Conservation (phyloP, 805 yeast genomes). For the Myxozyma vanderwaltii region DNA sequence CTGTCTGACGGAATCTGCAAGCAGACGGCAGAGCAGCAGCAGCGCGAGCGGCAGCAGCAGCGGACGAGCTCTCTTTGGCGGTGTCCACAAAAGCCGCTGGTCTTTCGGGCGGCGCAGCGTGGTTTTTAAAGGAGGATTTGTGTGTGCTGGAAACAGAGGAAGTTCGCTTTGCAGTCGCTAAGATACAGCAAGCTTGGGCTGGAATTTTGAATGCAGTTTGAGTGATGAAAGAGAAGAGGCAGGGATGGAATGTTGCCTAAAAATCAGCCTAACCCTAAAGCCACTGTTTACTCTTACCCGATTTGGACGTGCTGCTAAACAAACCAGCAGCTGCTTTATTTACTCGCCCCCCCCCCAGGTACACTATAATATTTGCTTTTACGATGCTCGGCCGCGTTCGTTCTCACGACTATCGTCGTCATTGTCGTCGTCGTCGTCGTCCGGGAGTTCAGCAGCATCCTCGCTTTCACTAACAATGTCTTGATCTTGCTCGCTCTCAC, state of each 20-base stretch:
- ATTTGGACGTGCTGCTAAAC: too few relatives aligned
- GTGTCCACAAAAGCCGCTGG: slow-evolving; percentile 13
- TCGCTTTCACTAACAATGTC: not conserved
- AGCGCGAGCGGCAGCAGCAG: slow-evolving; percentile 12
- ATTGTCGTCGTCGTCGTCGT: not conserved
- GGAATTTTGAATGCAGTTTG: too few relatives aligned
- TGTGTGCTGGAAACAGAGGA: not conserved
- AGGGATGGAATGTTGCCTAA: not conserved
- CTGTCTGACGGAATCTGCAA: slow-evolving; percentile 1
- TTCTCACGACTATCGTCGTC: not conserved
- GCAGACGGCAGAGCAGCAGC: slow-evolving; percentile 1
- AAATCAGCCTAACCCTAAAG: not conserved
- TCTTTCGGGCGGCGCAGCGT: slow-evolving; percentile 14
- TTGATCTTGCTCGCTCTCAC: not conserved
- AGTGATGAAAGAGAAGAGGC: not conserved
- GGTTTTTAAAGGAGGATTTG: not conserved
- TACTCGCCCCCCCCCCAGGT: too few relatives aligned
- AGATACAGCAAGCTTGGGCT: not conserved
- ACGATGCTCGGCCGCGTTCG: not conserved
- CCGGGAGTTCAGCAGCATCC: not conserved
- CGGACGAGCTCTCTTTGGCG: not conserved
- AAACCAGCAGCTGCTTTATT: too few relatives aligned
- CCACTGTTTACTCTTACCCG: not conserved
- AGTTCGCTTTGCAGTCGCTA: not conserved
- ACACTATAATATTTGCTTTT: too few relatives aligned